These are phyloP conservation scores for Solanum piurae DNA, from an alignment of 257 asterid species.

Conservation along the genomic window DNA sequence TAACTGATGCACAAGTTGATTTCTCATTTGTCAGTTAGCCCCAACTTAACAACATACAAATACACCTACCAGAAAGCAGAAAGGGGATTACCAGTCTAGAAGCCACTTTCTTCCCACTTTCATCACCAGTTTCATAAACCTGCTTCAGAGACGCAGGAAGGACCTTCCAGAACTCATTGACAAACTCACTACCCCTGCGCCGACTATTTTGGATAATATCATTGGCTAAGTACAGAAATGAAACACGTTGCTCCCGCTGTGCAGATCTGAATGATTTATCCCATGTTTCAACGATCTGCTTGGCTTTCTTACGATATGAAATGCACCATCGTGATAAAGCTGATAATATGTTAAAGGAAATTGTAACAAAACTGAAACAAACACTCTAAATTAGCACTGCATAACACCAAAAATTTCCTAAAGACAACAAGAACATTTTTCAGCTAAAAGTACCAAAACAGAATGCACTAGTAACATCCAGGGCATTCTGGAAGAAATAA, in stretches of 20 bases:
- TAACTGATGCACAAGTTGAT: not conserved
- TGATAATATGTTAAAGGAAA: constrained; percentile 42
- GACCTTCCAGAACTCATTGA: constrained; percentile 95
- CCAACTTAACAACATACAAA: not conserved
- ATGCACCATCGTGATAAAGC: constrained; percentile 93
- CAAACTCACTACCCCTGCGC: constrained; percentile 93
- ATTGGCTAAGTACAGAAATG: constrained; percentile 75
- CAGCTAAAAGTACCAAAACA: not conserved
- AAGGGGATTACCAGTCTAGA: constrained; percentile 62
- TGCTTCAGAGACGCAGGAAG: constrained; percentile 68
- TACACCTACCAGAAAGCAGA: not conserved
- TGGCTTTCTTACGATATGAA: constrained; percentile 74
- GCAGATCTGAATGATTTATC: constrained; percentile 66
- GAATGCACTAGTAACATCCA: not conserved
- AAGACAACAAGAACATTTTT: not conserved
- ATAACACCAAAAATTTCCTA: not conserved
- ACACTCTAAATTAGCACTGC: not conserved
- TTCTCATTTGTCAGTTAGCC: not conserved
- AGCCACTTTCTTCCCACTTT: constrained; percentile 66
- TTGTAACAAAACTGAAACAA: not conserved
- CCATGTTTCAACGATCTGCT: constrained; percentile 92
- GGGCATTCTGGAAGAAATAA: not conserved
- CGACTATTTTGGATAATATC: constrained; percentile 95
- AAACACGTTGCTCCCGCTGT: constrained; percentile 61
- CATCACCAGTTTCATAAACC: constrained; percentile 53